Evolutionary conservation across 2,329 filamentous ascomycete species (phyloP).

Genomic region (Beauveria sp.): DNA sequence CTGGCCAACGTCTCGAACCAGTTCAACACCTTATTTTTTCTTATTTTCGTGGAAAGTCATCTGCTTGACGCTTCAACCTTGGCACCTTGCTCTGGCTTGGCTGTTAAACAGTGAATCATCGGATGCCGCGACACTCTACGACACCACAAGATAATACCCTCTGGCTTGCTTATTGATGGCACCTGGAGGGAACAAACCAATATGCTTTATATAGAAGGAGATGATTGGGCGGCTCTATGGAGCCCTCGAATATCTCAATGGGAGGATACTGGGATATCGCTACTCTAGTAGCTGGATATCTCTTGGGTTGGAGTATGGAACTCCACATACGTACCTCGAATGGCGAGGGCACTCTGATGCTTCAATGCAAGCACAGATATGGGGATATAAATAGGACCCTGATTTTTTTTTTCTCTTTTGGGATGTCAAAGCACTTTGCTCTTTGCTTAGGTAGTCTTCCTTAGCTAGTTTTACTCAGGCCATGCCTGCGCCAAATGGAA

Average conservation of each 20-base stretch:
- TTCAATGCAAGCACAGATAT: background rate
- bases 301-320: background rate
- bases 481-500: conserved; percentile 7
- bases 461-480: background rate
- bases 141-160: conserved; percentile 2
- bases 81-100: conserved; percentile 7
- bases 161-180: background rate
- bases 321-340: background rate
- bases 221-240: background rate
- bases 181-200: background rate
- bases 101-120: conserved; percentile 8
- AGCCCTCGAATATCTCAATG: background rate
- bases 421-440: conserved; percentile 1
- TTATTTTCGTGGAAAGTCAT: background rate
- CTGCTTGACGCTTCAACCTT: conserved; percentile 2
- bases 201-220: conserved; percentile 6
- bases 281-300: background rate
- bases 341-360: conserved; percentile 1
- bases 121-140: conserved; percentile 3
- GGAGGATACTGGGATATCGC: background rate
- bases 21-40: conserved; percentile 5
- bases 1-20: conserved; percentile 10
- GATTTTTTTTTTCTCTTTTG: conserved; percentile 7
- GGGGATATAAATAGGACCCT: conserved; percentile 11
- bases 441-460: conserved; percentile 9